Evolutionary conservation across 2,329 filamentous ascomycete genomes (phyloP).

Genomic region (Botrytis sinoallii): DNA sequence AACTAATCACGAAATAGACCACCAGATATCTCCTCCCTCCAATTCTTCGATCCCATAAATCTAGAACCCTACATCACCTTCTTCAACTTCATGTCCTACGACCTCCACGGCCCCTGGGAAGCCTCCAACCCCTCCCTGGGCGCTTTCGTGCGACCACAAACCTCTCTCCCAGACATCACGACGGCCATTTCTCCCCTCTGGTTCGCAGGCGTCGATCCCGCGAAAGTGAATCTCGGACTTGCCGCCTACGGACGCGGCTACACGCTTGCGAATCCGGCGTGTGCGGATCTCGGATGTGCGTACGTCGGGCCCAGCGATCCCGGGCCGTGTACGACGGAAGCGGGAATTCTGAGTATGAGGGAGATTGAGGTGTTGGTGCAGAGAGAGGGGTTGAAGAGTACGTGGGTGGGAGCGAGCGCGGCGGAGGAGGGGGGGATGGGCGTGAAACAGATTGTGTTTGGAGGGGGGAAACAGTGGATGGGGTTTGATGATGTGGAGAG

Average conservation of each 20-base stretch:
- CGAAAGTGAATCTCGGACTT: conserved; percentile 47
- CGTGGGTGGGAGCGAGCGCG: conserved; percentile 19
- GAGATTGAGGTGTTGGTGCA: conserved; percentile 38
- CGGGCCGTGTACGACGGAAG: conserved; percentile 35
- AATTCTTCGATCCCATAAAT: conserved; percentile 34
- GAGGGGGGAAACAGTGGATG: conserved; percentile 42
- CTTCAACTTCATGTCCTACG: conserved; percentile 40
- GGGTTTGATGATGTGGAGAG: conserved; percentile 40
- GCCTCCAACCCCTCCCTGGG: conserved; percentile 33
- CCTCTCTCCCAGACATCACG: conserved; percentile 45
- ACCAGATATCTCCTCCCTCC: conserved; percentile 36
- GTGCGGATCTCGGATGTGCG: conserved; percentile 32
- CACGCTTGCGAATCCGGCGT: conserved; percentile 34
- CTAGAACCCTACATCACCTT: conserved; percentile 36
- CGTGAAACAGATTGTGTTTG: conserved; percentile 35
- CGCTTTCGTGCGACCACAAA: conserved; percentile 40
- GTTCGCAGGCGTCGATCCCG: conserved; percentile 41
- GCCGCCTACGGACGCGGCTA: conserved; percentile 49
- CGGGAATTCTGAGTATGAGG: conserved; percentile 36
- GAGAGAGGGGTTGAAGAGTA: conserved; percentile 27
- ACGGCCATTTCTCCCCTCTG: conserved; percentile 42
- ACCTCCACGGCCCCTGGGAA: conserved; percentile 46
- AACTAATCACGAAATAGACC: conserved; percentile 26
- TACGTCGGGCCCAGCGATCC: conserved; percentile 27
- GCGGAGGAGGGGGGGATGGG: background rate